A percentile compares a stretch with the other conserved stretches of the same genome.
phyloP scores from a whole-genome alignment of 352 stramenopile species.

The Globisporangium paddicum region DNA sequence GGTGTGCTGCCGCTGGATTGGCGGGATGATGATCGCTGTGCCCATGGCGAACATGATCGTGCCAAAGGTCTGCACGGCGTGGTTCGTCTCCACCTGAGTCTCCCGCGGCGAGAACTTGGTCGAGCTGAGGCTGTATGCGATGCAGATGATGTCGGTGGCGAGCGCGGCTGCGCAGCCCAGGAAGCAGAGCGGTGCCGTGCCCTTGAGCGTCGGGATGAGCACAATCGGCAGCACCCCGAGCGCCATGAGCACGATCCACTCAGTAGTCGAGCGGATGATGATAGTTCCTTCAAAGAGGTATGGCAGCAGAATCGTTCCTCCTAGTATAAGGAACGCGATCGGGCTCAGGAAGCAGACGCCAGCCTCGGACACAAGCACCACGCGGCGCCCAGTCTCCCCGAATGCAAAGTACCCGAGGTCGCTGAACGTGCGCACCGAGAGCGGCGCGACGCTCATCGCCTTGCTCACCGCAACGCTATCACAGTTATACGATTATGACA shows the following conservation, averaged over 20 bases:
- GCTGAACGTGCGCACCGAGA: slow-evolving; percentile 63
- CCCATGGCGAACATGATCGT: slow-evolving; percentile 71
- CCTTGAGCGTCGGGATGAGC: slow-evolving; percentile 57
- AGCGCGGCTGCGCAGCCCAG: slow-evolving; percentile 43
- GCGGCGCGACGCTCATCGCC: slow-evolving; percentile 37
- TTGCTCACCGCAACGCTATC: slow-evolving; percentile 57
- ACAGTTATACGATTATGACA: slow-evolving; percentile 3
- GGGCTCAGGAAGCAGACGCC: slow-evolving; percentile 59
- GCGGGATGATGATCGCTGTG: slow-evolving; percentile 60
- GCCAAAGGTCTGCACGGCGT: slow-evolving; percentile 49
- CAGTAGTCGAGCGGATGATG: slow-evolving; percentile 25
- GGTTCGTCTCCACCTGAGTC: slow-evolving; percentile 36
- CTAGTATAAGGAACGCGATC: slow-evolving; percentile 69
- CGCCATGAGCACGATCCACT: slow-evolving; percentile 64
- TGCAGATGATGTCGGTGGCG: slow-evolving; percentile 44
- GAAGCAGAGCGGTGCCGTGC: slow-evolving; percentile 37
- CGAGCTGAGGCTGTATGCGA: slow-evolving; percentile 40
- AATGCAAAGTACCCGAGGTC: slow-evolving; percentile 68
- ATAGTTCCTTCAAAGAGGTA: slow-evolving; percentile 41
- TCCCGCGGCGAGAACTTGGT: slow-evolving; percentile 38
- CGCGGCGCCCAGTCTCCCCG: slow-evolving; percentile 33
- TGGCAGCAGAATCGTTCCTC: slow-evolving; percentile 54
- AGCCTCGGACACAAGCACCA: slow-evolving; percentile 54
- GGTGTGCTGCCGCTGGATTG: slow-evolving; percentile 54
- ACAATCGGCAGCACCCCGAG: slow-evolving; percentile 50